Percentiles rank a stretch among this genome's conserved stretches.
Evolutionary conservation across 305 asterid genomes (phyloP).

Genomic region (Withania somnifera): DNA sequence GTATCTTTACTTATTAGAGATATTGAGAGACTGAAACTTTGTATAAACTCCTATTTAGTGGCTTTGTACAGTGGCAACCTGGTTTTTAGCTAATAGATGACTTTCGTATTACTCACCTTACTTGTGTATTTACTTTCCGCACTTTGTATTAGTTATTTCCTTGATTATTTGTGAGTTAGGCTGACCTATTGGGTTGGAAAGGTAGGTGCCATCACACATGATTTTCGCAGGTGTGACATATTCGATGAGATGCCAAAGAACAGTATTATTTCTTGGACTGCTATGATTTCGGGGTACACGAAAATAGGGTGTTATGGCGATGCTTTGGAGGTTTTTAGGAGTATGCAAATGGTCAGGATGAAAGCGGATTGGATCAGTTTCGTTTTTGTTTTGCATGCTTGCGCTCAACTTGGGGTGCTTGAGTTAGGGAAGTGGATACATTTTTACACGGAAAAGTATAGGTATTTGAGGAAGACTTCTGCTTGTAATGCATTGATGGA

Average conservation of each 20-base stretch:
- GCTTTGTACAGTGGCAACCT: too few relatives aligned
- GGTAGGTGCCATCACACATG: too few relatives aligned
- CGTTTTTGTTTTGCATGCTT: slow-evolving; percentile 58
- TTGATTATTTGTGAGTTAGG: too few relatives aligned
- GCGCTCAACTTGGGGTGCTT: slow-evolving; percentile 68
- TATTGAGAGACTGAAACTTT: too few relatives aligned
- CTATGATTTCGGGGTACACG: slow-evolving; percentile 70
- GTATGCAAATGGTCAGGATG: slow-evolving; percentile 62
- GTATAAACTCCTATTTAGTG: too few relatives aligned
- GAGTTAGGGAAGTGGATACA: slow-evolving; percentile 84
- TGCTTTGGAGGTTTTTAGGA: slow-evolving; percentile 60
- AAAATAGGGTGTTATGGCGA: slow-evolving; percentile 39
- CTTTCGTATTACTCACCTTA: too few relatives aligned
- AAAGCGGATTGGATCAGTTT: slow-evolving; percentile 80
- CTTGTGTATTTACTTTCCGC: too few relatives aligned
- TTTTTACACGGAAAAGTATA: slow-evolving; percentile 40
- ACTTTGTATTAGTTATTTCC: too few relatives aligned
- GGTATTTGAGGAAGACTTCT: slow-evolving; percentile 32
- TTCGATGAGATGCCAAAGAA: slow-evolving; percentile 57
- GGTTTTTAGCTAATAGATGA: too few relatives aligned
- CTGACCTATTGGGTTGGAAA: too few relatives aligned
- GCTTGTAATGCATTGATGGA: slow-evolving; percentile 73
- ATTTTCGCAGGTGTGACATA: too few relatives aligned
- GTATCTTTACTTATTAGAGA: too few relatives aligned
- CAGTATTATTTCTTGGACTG: slow-evolving; percentile 69